Conservation (phyloP, 2,329 filamentous ascomycete species). For the Trichoderma sp. region DNA sequence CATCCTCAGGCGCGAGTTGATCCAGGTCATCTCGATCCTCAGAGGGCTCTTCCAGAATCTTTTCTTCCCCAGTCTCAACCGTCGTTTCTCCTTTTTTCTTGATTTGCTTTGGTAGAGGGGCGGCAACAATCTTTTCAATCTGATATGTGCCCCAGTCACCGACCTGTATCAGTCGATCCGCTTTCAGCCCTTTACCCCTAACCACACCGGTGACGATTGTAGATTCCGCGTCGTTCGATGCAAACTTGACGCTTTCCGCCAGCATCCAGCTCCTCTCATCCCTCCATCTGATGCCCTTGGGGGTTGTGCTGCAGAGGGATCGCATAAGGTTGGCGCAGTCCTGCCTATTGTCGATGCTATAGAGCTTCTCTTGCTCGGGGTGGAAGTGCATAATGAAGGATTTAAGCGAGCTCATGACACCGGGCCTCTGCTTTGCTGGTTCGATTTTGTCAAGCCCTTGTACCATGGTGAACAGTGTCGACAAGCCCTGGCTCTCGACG, state of each 20-base stretch:
- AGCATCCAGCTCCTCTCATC: conserved; percentile 96
- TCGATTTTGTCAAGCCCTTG: conserved; percentile 78
- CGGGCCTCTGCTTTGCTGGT: conserved; percentile 73
- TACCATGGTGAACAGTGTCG: conserved; percentile 84
- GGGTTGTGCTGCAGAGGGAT: conserved; percentile 85
- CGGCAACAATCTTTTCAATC: conserved; percentile 82
- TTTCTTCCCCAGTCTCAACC: conserved; percentile 57
- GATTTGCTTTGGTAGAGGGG: conserved; percentile 64
- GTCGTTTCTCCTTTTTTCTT: conserved; percentile 67
- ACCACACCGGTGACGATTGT: conserved; percentile 83
- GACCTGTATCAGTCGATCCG: conserved; percentile 85
- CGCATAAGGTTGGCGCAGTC: conserved; percentile 90
- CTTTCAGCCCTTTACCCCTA: conserved; percentile 82
- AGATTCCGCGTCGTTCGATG: conserved; percentile 58
- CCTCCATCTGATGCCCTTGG: conserved; percentile 93
- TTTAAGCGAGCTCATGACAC: conserved; percentile 79
- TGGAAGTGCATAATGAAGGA: conserved; percentile 96
- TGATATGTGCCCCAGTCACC: conserved; percentile 95
- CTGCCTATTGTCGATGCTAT: conserved; percentile 83
- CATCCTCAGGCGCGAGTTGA: conserved; percentile 83
- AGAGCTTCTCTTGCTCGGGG: conserved; percentile 86
- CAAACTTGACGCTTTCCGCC: conserved; percentile 78
- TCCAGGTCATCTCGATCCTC: conserved; percentile 81
- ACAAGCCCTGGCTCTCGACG: conserved; percentile 91
- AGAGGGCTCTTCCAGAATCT: conserved; percentile 69